Conservation (phyloP, 179 eudicot genomes). For the Vitellaria paradoxa region DNA sequence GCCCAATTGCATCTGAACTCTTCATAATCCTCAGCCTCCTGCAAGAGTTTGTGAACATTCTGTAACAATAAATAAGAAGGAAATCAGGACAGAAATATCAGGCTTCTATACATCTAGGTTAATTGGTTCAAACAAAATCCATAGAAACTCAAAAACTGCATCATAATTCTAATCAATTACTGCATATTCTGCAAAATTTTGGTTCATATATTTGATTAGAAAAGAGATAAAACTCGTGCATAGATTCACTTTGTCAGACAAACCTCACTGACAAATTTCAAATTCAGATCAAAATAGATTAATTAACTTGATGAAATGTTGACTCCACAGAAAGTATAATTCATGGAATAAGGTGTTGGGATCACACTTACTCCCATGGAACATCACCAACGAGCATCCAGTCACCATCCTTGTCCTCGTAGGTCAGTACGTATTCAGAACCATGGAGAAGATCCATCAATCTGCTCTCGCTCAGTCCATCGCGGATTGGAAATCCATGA, state of each 20-base stretch:
- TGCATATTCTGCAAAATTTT: neutral
- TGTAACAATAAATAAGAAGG: conserved; percentile 23
- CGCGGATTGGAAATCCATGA: conserved; percentile 36
- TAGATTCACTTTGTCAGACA: neutral
- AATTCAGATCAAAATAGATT: neutral
- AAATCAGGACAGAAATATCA: neutral
- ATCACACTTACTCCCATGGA: conserved; percentile 64
- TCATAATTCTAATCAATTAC: neutral
- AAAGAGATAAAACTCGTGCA: neutral
- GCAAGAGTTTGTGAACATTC: conserved; percentile 63
- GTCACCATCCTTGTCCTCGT: conserved; percentile 70
- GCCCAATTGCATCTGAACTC: conserved; percentile 66
- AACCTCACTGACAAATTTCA: neutral
- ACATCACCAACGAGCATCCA: conserved; percentile 86
- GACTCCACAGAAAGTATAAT: neutral
- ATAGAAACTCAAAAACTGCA: neutral
- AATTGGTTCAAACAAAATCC: neutral
- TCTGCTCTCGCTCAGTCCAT: conserved; percentile 45
- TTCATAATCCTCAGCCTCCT: conserved; percentile 66
- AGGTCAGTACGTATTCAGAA: conserved; percentile 63
- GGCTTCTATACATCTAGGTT: neutral
- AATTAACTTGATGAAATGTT: neutral
- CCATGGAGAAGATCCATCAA: conserved; percentile 62
- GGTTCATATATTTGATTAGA: neutral
- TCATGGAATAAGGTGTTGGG: neutral